Percentiles rank a stretch among this genome's conserved stretches.
These are phyloP conservation scores for Penicillium lagena DNA, from an alignment of 495 filamentous ascomycete genomes.

Conservation along the genomic window DNA sequence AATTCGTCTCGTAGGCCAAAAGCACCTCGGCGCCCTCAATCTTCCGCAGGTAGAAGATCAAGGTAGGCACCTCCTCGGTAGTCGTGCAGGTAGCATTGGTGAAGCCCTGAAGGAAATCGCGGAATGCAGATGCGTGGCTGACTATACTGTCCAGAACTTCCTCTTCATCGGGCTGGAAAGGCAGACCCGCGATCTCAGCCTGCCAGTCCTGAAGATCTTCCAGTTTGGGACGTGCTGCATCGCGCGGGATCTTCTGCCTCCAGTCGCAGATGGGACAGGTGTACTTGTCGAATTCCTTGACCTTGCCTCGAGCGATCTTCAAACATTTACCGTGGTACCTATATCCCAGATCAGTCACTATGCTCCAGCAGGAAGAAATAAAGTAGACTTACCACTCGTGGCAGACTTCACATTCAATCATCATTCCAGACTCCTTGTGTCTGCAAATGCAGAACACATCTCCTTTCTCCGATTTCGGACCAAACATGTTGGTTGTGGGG, in stretches of 20 bases:
- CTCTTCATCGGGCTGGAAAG: conserved; percentile 96
- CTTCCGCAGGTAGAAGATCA: conserved; percentile 97
- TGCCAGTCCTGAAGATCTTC: conserved; percentile 89
- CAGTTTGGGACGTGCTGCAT: conserved; percentile 91
- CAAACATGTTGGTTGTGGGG: conserved; percentile 36
- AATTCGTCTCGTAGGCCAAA: conserved; percentile 88
- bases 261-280: conserved; percentile 98
- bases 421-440: conserved; percentile 89
- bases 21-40: conserved; percentile 97
- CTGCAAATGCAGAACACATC: conserved; percentile 98
- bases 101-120: conserved; percentile 71
- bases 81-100: conserved; percentile 77
- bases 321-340: conserved; percentile 98
- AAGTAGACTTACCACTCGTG: conserved; percentile 76
- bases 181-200: conserved; percentile 71
- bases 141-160: conserved; percentile 77
- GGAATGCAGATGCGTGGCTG: conserved; percentile 74
- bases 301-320: conserved; percentile 94
- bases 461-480: conserved; percentile 45
- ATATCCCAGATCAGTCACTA: conserved; percentile 6
- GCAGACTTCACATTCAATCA: conserved; percentile 98
- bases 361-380: not conserved
- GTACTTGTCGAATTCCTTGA: conserved; percentile 97
- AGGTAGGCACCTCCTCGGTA: conserved; percentile 75
- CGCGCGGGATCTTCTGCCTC: conserved; percentile 95